These are phyloP conservation scores for Apiospora pterosperma DNA, from an alignment of 2,329 filamentous ascomycete species.

Conservation along the genomic window DNA sequence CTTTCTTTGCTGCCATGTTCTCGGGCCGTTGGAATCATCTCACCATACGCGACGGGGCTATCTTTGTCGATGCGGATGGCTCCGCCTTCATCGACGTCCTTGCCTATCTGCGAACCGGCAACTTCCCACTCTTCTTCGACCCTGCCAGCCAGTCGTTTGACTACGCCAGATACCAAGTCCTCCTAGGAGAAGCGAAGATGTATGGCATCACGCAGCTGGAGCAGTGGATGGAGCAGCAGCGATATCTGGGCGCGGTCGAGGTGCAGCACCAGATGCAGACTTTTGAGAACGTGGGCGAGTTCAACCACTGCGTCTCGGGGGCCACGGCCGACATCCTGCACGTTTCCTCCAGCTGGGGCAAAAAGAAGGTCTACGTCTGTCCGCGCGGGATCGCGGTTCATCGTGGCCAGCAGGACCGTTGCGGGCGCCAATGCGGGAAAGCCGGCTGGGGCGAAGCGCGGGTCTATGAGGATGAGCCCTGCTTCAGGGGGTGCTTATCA, in stretches of 20 bases:
- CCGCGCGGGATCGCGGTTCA: slow-evolving; percentile 20
- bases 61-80: slow-evolving; percentile 36
- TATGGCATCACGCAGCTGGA: slow-evolving; percentile 27
- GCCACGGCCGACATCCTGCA: not conserved
- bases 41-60: slow-evolving; percentile 23
- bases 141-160: slow-evolving; percentile 24
- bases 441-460: not conserved
- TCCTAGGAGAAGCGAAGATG: slow-evolving; percentile 30
- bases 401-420: slow-evolving; percentile 15
- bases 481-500: not conserved
- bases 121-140: slow-evolving; percentile 30
- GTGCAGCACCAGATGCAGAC: not conserved
- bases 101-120: slow-evolving; percentile 27
- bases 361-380: slow-evolving; percentile 38
- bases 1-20: slow-evolving; percentile 20
- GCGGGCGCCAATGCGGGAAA: slow-evolving; percentile 14
- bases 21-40: slow-evolving; percentile 17
- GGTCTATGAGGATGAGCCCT: not conserved
- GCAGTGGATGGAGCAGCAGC: slow-evolving; percentile 25
- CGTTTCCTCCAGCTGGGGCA: slow-evolving; percentile 14
- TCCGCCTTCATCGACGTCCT: slow-evolving; percentile 32
- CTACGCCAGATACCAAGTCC: slow-evolving; percentile 26
- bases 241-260: slow-evolving; percentile 20
- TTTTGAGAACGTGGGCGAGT: not conserved
- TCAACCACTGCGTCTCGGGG: not conserved